phyloP scores from a whole-genome alignment of 805 yeast genomes.

The Yarrowia osloensis region DNA sequence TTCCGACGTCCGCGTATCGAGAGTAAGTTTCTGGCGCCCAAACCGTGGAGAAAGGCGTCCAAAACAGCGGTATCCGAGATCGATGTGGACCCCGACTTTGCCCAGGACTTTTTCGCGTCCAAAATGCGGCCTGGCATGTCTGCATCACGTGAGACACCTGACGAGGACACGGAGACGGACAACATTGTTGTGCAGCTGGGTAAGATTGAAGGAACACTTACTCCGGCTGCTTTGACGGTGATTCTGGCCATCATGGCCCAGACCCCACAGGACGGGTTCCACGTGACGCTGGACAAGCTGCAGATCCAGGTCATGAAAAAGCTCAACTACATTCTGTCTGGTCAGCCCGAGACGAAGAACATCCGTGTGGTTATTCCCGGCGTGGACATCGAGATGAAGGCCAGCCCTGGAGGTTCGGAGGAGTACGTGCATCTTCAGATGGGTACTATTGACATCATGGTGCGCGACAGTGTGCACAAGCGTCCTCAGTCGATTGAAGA shows the following conservation, averaged over 20 bases:
- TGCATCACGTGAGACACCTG: constrained; percentile 34
- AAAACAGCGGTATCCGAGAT: constrained; percentile 6
- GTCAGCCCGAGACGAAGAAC: constrained; percentile 46
- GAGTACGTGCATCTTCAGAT: constrained; percentile 35
- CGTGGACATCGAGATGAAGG: constrained; percentile 42
- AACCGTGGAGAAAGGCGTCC: constrained; percentile 18
- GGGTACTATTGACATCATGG: constrained; percentile 33
- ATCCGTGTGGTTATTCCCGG: constrained; percentile 53
- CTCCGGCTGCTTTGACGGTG: constrained; percentile 50
- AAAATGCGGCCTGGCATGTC: constrained; percentile 17
- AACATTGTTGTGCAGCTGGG: constrained; percentile 59
- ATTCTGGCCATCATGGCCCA: constrained; percentile 46
- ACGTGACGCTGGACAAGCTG: constrained; percentile 60
- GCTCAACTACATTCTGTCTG: constrained; percentile 39
- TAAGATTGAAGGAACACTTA: constrained; percentile 49
- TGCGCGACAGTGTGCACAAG: constrained; percentile 32
- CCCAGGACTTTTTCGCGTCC: constrained; percentile 25
- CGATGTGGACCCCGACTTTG: constrained; percentile 9
- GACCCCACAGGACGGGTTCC: constrained; percentile 47
- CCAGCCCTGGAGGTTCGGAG: constrained; percentile 8
- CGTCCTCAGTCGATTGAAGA: constrained; percentile 33
- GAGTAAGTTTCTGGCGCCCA: constrained; percentile 15
- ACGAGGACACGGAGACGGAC: constrained; percentile 54
- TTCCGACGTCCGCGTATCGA: constrained; percentile 5
- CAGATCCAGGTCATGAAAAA: constrained; percentile 60